Evolutionary conservation across 768 basidiomycete genomes (phyloP).

Genomic region (Hypholoma fasciculare): DNA sequence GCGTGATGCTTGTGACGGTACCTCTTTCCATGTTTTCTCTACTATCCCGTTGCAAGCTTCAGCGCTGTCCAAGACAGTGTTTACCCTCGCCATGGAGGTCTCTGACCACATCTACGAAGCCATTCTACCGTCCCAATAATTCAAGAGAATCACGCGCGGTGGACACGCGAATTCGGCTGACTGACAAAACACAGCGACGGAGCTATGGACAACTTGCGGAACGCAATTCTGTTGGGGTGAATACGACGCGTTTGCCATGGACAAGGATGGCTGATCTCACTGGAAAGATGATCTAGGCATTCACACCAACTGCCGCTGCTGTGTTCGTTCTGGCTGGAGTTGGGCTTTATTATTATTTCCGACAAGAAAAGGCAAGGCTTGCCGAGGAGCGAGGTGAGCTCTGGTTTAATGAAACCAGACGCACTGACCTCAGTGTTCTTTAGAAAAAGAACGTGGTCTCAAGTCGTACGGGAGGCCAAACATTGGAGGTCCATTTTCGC

Average conservation of each 20-base stretch:
- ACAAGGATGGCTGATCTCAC: background rate
- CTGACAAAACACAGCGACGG: constrained; percentile 14
- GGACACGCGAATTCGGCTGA: too few species aligned
- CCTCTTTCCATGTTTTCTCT: constrained; percentile 16
- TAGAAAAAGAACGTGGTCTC: constrained; percentile 74
- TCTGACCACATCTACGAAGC: constrained; percentile 4
- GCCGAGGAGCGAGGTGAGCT: constrained; percentile 72
- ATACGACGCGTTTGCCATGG: constrained; percentile 5
- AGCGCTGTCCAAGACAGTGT: constrained; percentile 2
- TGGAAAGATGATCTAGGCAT: constrained; percentile 58
- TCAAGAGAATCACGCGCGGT: background rate
- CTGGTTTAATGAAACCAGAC: background rate
- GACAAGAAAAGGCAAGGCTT: constrained; percentile 79
- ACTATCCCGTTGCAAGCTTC: constrained; percentile 9
- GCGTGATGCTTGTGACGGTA: constrained; percentile 10
- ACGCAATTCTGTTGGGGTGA: constrained; percentile 36
- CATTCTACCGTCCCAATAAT: background rate
- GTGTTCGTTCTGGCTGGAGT: constrained; percentile 83
- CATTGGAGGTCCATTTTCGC: constrained; percentile 88
- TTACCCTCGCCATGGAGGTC: constrained; percentile 11
- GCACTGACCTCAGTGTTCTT: background rate
- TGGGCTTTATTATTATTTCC: constrained; percentile 87
- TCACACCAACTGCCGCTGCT: constrained; percentile 82
- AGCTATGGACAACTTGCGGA: constrained; percentile 29
- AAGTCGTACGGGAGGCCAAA: constrained; percentile 81